Percentiles rank a stretch among this genome's conserved stretches.
These are phyloP conservation scores for Naganishia antarctica DNA, from an alignment of 768 basidiomycete species.

Conservation along the genomic window DNA sequence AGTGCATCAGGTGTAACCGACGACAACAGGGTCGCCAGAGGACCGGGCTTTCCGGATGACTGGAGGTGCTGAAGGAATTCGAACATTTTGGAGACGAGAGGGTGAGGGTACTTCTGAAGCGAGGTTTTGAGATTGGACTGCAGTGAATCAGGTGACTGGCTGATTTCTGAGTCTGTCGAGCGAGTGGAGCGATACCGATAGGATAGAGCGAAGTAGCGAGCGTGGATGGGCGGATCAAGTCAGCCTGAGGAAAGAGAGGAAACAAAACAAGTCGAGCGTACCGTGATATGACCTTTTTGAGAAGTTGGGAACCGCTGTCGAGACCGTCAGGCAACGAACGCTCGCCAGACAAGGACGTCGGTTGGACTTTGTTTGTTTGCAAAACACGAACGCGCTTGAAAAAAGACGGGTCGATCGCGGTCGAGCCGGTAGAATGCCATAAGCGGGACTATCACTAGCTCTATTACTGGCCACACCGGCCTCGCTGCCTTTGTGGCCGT, in stretches of 20 bases:
- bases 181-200: background rate
- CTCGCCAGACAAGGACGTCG: background rate
- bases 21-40: constrained; percentile 26
- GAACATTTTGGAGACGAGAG: constrained; percentile 23
- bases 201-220: background rate
- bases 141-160: constrained; percentile 9
- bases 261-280: background rate
- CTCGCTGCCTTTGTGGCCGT: no score
- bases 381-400: background rate
- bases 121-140: background rate
- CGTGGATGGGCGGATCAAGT: background rate
- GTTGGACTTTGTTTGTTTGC: background rate
- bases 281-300: background rate
- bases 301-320: no score
- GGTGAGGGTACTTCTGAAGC: background rate
- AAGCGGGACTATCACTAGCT: no score
- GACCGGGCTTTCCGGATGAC: constrained; percentile 25
- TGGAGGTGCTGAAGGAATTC: constrained; percentile 17
- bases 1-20: constrained; percentile 34
- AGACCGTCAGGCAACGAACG: background rate
- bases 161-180: constrained; percentile 1
- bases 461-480: no score
- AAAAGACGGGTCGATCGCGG: background rate
- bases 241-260: background rate
- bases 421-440: background rate